Conservation (phyloP, 495 filamentous ascomycete genomes). For the Aspergillus wentii region DNA sequence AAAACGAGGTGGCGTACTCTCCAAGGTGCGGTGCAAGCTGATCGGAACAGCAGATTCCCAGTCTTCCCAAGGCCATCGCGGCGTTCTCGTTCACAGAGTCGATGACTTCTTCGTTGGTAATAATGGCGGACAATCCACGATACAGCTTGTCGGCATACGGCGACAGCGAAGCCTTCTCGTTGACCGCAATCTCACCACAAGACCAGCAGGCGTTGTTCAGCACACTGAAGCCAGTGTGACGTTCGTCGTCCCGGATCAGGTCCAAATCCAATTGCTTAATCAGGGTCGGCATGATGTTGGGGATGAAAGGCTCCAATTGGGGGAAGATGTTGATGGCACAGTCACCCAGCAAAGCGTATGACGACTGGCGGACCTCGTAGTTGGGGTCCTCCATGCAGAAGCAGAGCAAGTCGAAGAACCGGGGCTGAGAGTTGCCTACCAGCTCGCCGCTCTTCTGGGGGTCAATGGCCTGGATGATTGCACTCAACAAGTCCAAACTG, state of each 20-base stretch:
- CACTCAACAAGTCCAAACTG: conserved; percentile 89
- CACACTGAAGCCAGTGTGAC: conserved; percentile 76
- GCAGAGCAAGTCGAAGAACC: conserved; percentile 83
- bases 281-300: conserved; percentile 69
- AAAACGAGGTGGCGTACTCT: conserved; percentile 74
- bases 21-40: conserved; percentile 76
- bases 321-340: conserved; percentile 93
- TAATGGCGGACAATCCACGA: conserved; percentile 67
- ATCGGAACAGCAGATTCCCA: conserved; percentile 78
- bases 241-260: conserved; percentile 64
- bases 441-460: conserved; percentile 67
- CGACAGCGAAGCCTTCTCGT: conserved; percentile 72
- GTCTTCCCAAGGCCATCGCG: conserved; percentile 83
- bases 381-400: conserved; percentile 91
- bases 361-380: conserved; percentile 93
- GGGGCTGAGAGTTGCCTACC: conserved; percentile 66
- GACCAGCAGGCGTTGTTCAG: conserved; percentile 99
- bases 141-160: conserved; percentile 77
- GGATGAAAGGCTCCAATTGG: conserved; percentile 70
- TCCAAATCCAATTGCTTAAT: conserved; percentile 83
- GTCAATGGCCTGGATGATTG: conserved; percentile 89
- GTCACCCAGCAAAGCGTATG: conserved; percentile 92
- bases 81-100: conserved; percentile 91
- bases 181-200: conserved; percentile 86
- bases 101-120: conserved; percentile 80